phyloP scores from a whole-genome alignment of 352 stramenopile species.

The Phytophthora agathidicida region DNA sequence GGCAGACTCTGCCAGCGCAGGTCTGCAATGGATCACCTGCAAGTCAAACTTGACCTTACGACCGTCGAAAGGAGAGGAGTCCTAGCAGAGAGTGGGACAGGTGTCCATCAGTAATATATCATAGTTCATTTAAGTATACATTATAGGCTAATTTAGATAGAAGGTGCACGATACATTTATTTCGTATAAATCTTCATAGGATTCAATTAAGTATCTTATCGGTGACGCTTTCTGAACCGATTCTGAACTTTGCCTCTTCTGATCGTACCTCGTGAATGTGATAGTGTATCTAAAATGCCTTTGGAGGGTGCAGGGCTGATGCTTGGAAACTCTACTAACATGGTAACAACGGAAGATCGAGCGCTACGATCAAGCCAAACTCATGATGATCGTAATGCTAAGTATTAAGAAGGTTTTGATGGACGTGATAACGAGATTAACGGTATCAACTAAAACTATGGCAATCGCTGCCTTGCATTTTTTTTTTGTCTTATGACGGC shows the following conservation, averaged over 20 bases:
- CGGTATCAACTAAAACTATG: too few species aligned
- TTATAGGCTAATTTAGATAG: background rate
- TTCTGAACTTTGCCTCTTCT: slow-evolving; percentile 19
- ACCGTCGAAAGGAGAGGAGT: too few species aligned
- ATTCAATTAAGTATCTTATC: slow-evolving; percentile 1
- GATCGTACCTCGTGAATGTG: too few species aligned
- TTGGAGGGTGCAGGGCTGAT: too few species aligned
- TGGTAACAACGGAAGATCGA: slow-evolving; percentile 5
- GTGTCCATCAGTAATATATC: background rate
- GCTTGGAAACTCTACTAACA: background rate
- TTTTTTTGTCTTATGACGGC: background rate
- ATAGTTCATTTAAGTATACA: background rate
- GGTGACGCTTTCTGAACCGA: slow-evolving; percentile 26
- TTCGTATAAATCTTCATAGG: background rate
- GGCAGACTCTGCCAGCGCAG: too few species aligned
- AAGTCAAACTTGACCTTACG: too few species aligned
- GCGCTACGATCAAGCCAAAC: slow-evolving; percentile 2
- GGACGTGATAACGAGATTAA: too few species aligned
- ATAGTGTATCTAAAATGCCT: too few species aligned
- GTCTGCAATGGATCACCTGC: too few species aligned
- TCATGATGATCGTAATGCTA: slow-evolving; percentile 18
- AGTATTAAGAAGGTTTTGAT: slow-evolving; percentile 1
- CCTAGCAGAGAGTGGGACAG: slow-evolving; percentile 1
- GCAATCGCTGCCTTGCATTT: slow-evolving; percentile 2
- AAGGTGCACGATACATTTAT: slow-evolving; percentile 6